Conservation (phyloP, 1,284 basidiomycete genomes). For the Cryptococcus jaspeensis region DNA sequence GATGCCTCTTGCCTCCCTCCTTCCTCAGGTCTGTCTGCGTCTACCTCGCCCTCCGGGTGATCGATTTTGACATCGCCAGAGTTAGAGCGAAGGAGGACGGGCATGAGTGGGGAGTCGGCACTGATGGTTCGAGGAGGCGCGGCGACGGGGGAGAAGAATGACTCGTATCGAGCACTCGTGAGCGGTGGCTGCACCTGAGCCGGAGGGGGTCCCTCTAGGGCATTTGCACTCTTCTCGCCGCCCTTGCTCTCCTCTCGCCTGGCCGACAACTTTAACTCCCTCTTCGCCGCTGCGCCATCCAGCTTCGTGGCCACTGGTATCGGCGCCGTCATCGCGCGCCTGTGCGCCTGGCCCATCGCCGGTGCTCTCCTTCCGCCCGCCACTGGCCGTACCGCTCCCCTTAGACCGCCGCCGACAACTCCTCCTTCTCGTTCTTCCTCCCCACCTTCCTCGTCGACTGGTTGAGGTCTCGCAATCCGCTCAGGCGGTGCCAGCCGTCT, state of each 20-base stretch:
- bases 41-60: neutral
- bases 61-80: conserved; percentile 10
- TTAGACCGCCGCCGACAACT: conserved; percentile 5
- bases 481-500: conserved; percentile 25
- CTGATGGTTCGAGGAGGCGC: neutral
- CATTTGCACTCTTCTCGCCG: neutral
- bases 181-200: neutral
- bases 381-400: conserved; percentile 15
- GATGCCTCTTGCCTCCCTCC: conserved; percentile 1
- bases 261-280: neutral
- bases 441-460: conserved; percentile 14
- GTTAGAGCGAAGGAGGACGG: conserved; percentile 12
- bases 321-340: conserved; percentile 35
- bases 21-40: neutral
- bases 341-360: conserved; percentile 30
- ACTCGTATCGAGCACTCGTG: neutral
- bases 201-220: neutral
- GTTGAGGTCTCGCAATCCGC: conserved; percentile 17
- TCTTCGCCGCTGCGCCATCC: neutral
- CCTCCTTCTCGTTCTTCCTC: conserved; percentile 3
- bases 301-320: neutral
- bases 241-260: neutral
- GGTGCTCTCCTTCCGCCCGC: conserved; percentile 2
- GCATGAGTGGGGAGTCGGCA: conserved; percentile 17
- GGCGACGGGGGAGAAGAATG: conserved; percentile 1